phyloP scores from a whole-genome alignment of 2,329 filamentous ascomycete genomes.

The Arachnomyces sp. region DNA sequence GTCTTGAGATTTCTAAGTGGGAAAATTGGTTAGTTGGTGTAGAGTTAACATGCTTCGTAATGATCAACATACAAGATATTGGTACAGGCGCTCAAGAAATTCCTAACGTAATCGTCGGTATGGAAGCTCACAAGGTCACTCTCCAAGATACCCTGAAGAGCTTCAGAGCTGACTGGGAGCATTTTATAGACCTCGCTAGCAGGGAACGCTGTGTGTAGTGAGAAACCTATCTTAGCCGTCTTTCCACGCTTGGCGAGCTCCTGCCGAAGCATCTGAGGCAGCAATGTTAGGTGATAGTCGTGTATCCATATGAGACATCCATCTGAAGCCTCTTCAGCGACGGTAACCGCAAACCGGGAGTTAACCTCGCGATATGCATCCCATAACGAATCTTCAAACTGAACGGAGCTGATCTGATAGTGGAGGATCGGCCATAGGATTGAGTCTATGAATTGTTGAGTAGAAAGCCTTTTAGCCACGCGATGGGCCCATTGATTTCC shows the following conservation, averaged over 20 bases:
- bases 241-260: slow-evolving; percentile 60
- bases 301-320: slow-evolving; percentile 92
- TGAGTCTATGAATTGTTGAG: slow-evolving; percentile 51
- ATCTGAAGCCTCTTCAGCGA: slow-evolving; percentile 71
- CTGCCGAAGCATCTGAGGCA: slow-evolving; percentile 56
- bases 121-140: slow-evolving; percentile 95
- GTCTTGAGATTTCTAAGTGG: slow-evolving; percentile 55
- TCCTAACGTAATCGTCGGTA: slow-evolving; percentile 90
- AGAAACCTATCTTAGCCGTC: slow-evolving; percentile 89
- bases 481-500: too few species aligned
- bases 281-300: slow-evolving; percentile 94
- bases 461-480: neutral
- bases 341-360: slow-evolving; percentile 73
- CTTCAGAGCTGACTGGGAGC: slow-evolving; percentile 73
- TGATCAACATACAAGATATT: slow-evolving; percentile 57
- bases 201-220: slow-evolving; percentile 89
- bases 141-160: slow-evolving; percentile 72
- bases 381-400: slow-evolving; percentile 85
- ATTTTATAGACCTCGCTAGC: slow-evolving; percentile 90
- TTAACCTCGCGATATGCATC: slow-evolving; percentile 83
- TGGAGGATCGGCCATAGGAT: slow-evolving; percentile 97
- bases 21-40: slow-evolving; percentile 2
- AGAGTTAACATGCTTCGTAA: neutral
- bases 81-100: slow-evolving; percentile 84
- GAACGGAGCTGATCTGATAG: slow-evolving; percentile 90